phyloP scores from a whole-genome alignment of 352 stramenopile genomes.

The Blastocystis sp. region DNA sequence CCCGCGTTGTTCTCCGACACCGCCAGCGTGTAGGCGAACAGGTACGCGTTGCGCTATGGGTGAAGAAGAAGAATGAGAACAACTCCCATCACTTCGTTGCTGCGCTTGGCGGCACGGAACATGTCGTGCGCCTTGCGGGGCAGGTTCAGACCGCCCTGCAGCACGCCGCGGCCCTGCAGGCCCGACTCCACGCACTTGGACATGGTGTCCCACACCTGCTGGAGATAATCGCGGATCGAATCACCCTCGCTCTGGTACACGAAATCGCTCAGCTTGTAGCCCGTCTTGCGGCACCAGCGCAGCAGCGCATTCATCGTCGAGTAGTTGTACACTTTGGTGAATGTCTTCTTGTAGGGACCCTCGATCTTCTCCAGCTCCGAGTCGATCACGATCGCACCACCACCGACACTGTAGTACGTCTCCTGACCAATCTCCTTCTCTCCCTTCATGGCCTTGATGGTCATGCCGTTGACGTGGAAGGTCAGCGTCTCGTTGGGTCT shows the following conservation, averaged over 20 bases:
- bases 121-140: conserved; percentile 70
- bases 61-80: neutral
- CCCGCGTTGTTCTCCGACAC: conserved; percentile 72
- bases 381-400: conserved; percentile 71
- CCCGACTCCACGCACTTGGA: conserved; percentile 70
- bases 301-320: conserved; percentile 69
- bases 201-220: conserved; percentile 71
- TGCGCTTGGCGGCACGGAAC: conserved; percentile 68
- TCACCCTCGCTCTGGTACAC: conserved; percentile 70
- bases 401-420: conserved; percentile 72
- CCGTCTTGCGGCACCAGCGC: conserved; percentile 55
- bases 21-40: conserved; percentile 72
- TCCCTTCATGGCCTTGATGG: conserved; percentile 48
- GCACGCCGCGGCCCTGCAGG: conserved; percentile 60
- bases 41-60: conserved; percentile 65
- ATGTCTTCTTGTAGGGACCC: conserved; percentile 64
- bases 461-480: conserved; percentile 72
- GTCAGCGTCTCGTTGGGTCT: conserved; percentile 66
- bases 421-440: conserved; percentile 63
- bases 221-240: conserved; percentile 69
- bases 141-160: conserved; percentile 71
- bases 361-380: conserved; percentile 68
- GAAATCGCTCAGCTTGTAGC: conserved; percentile 63
- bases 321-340: conserved; percentile 67
- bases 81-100: conserved; percentile 16